Base-by-base conservation (phyloP, 208 protist genomes). In the Herpetomonas samuelpessoai region DNA sequence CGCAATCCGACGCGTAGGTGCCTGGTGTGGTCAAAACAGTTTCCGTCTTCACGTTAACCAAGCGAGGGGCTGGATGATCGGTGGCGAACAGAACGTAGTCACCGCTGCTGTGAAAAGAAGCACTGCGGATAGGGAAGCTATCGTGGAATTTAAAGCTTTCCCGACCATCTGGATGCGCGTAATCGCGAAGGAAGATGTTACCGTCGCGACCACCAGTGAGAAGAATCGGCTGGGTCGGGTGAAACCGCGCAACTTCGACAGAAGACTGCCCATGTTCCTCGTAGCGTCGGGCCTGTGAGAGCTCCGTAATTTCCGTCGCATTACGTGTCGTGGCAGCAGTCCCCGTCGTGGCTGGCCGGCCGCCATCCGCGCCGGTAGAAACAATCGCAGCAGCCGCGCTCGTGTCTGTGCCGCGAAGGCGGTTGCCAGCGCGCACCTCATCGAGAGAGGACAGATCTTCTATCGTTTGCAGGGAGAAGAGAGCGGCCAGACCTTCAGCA, bases 241-340 rank as follows among this genome's bases (percentile, higher is more conserved):
- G 87, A 66, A 95, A 95, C 19, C 75, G 71, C 58, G 90, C 76
- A 0, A 87, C 73, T 63, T 95, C 84, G 2, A 92, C 84, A 18
- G 76, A 76, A 18, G 21, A 44, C 57, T 91, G 83, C 21, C 76
- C 72, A 50, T 90, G 80, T 14, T 86, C 88, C 56, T 81, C 71
- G 55, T 85, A 86, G 10, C 81, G 78, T 3, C 88, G 71, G 28
- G 83, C 83, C 50, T 79, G 79, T 9, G 88, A 61, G 6, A 94
- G 60, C 49, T 94, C 82, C 14, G 83, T 91, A 57, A 94, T 82
- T 71, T 94, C 86, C 52, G 91, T 94, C 14, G 70, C 81, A 51
- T 89, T 91, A 19, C 74, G 75, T 1, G 59, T 60, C 0, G 65
- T 26, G 0, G 46, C 46, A 18, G 47, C 58, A 30, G 14, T 4